Conservation (phyloP, 1,284 basidiomycete genomes). For the Ustilago lituana region DNA sequence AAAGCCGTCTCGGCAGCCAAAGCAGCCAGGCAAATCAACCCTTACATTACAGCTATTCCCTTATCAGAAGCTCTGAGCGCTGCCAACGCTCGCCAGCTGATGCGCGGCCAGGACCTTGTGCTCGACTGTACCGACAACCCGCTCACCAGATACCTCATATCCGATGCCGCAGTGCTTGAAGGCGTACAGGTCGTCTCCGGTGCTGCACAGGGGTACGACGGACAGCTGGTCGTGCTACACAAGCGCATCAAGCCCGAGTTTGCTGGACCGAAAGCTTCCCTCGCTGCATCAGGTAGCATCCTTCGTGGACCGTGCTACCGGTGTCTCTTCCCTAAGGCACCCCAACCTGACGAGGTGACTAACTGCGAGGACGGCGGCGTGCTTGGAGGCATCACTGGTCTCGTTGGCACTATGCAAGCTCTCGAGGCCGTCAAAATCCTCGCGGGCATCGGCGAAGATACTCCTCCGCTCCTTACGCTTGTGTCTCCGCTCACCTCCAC, state of each 20-base stretch:
- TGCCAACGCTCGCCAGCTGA: conserved; percentile 49
- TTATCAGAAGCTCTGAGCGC: conserved; percentile 31
- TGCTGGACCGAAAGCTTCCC: conserved; percentile 15
- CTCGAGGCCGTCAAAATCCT: conserved; percentile 80
- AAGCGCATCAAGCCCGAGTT: conserved; percentile 39
- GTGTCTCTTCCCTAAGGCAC: conserved; percentile 81
- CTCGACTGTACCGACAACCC: conserved; percentile 97
- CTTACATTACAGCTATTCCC: conserved; percentile 49
- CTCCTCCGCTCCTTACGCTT: conserved; percentile 74
- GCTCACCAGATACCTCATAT: conserved; percentile 89
- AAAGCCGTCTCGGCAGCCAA: conserved; percentile 84
- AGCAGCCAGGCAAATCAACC: conserved; percentile 62
- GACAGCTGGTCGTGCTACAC: conserved; percentile 74
- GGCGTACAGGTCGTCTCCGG: conserved; percentile 86
- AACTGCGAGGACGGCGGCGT: conserved; percentile 92
- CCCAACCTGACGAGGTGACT: conserved; percentile 59
- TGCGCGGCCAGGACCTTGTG: conserved; percentile 73
- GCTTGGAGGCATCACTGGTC: conserved; percentile 86
- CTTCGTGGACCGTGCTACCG: conserved; percentile 86
- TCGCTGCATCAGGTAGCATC: not conserved
- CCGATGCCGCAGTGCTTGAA: conserved; percentile 83
- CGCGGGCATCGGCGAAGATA: conserved; percentile 53
- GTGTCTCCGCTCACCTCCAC: conserved; percentile 77
- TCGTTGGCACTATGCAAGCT: conserved; percentile 91
- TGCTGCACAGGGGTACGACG: conserved; percentile 89